Base-by-base conservation (phyloP, 331 rosid genomes). In the Quercus tomentella region DNA sequence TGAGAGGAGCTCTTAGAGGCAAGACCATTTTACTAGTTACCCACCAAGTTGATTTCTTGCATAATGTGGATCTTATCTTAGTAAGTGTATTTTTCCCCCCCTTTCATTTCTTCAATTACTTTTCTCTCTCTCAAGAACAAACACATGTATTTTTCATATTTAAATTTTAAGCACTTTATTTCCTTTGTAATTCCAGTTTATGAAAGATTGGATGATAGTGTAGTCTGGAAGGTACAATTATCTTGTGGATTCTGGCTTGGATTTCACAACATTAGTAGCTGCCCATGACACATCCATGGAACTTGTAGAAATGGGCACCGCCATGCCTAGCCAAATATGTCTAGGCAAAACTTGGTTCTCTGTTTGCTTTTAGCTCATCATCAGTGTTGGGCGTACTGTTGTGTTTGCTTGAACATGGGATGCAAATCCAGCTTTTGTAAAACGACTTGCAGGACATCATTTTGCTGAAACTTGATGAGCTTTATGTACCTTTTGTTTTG, bases 11-110 rank as follows among this genome's bases (percentile, higher is more conserved):
- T 33, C 90, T 94, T 65, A 91, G 84, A 80, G 89, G 87, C 80
- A 94, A 92, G 89, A 94, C 97, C 17, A 18, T 94, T 73, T 70
- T 94, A 80, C 91, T 92, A 25, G 97, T 92, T 18, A 94, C 98
- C 23, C 98, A 94, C 77, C 98, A 94, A 89, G 97, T 94, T 18
- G 98, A 94, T 81, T 94, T 94, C 89, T 85, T 94, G 75, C 97
- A 92, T 30, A 92, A 92, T 81, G 94, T 87, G 77, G 92, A 94
- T 28, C 30, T 28, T 28, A 28, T 28, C 30, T 28, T 28, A 28
- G 30, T 28, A 2, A 28, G 30, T 28, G 30, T 28, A 28, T 28
- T 79, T 30, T 25, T 56, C 6, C 28, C 60, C 49, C 1, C 56
- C 70, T 20, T 55, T 3, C 18, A 31, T 33, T 22, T 41, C 57